A percentile compares a stretch with the other conserved stretches of the same genome.
Evolutionary conservation across 1,284 basidiomycete species (phyloP).

Genomic region (Apiotrichum domesticum): DNA sequence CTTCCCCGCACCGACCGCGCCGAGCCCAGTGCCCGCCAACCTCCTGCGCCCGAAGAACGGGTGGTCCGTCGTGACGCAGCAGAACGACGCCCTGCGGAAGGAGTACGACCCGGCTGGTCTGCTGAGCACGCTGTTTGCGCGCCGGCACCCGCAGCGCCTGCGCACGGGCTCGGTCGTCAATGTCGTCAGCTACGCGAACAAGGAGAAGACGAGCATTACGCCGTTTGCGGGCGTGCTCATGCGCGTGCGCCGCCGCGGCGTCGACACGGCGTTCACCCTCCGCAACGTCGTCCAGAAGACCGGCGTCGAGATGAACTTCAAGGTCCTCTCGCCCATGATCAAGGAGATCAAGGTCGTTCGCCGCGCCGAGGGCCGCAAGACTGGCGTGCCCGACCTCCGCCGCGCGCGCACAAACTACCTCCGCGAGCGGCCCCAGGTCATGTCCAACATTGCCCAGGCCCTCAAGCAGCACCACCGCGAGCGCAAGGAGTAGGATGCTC

Average conservation of each 20-base stretch:
- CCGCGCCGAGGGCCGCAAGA: conserved; percentile 33
- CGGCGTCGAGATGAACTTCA: conserved; percentile 86
- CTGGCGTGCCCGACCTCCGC: conserved; percentile 34
- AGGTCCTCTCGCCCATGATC: conserved; percentile 72
- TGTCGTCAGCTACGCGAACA: conserved; percentile 51
- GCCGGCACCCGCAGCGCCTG: conserved; percentile 61
- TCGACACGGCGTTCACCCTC: conserved; percentile 73
- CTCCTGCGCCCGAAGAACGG: conserved; percentile 55
- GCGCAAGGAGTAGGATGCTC: neutral
- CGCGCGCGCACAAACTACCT: conserved; percentile 44
- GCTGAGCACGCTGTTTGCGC: conserved; percentile 63
- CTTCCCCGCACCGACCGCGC: conserved; percentile 52
- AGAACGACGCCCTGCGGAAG: conserved; percentile 60
- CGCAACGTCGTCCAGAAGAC: conserved; percentile 82
- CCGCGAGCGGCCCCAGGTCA: conserved; percentile 40
- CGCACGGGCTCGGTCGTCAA: conserved; percentile 73
- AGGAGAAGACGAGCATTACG: conserved; percentile 57
- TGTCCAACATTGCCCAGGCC: conserved; percentile 41
- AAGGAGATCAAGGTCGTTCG: conserved; percentile 68
- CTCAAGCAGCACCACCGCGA: conserved; percentile 29
- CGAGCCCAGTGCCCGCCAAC: conserved; percentile 31
- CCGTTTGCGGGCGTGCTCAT: conserved; percentile 81
- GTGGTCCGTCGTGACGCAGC: conserved; percentile 70
- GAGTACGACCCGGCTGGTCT: conserved; percentile 63
- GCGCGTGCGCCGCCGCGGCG: conserved; percentile 68